These are phyloP conservation scores for Cryphonectria naterciae DNA, from an alignment of 2,329 filamentous ascomycete species.

Conservation along the genomic window DNA sequence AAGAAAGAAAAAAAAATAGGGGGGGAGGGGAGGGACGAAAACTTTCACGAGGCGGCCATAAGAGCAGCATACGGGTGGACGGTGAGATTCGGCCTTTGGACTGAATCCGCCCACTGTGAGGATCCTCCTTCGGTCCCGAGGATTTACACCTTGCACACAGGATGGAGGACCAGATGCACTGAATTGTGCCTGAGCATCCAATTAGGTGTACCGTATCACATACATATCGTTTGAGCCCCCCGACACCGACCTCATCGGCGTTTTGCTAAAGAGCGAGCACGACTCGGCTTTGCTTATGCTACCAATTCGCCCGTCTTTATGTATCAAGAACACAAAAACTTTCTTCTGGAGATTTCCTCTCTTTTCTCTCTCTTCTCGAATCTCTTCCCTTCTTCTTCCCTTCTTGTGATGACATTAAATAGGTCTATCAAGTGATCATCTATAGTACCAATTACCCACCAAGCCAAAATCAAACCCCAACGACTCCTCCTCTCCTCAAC, in stretches of 20 bases:
- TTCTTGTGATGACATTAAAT: no score
- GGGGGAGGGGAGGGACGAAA: no score
- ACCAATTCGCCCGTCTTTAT: neutral
- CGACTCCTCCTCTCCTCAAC: neutral
- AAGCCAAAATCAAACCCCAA: no score
- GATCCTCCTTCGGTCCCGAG: neutral
- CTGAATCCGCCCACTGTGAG: neutral
- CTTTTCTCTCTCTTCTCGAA: neutral
- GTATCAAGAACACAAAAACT: no score
- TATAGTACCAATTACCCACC: no score
- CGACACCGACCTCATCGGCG: neutral
- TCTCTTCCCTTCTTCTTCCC: no score
- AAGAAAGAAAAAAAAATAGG: no score
- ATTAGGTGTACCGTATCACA: neutral
- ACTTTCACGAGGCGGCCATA: no score
- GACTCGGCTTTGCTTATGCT: neutral
- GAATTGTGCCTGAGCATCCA: neutral
- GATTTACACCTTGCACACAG: neutral
- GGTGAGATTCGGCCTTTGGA: neutral
- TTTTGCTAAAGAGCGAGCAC: neutral
- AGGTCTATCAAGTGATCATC: no score
- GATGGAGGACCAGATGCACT: neutral
- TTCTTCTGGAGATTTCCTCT: neutral
- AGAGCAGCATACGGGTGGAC: no score
- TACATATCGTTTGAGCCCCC: neutral